Conservation (phyloP, 1,284 basidiomycete genomes). For the Fomitopsis pinicola region DNA sequence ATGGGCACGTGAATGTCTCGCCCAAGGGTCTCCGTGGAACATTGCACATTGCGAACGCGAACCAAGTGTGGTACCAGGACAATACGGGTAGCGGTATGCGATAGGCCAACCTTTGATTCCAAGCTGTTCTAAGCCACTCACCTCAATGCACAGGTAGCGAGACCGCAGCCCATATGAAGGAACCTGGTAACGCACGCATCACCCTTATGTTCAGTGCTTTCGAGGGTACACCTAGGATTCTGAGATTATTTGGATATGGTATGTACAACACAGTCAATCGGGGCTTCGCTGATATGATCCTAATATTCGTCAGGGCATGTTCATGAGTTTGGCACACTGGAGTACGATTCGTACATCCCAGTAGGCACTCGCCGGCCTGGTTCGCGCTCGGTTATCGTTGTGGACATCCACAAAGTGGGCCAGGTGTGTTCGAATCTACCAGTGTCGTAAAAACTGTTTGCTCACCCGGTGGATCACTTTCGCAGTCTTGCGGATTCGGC, state of each 20-base stretch:
- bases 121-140: neutral
- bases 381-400: slow-evolving; percentile 46
- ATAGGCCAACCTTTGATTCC: neutral
- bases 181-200: slow-evolving; percentile 45
- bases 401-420: slow-evolving; percentile 49
- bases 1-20: slow-evolving; percentile 52
- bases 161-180: slow-evolving; percentile 53
- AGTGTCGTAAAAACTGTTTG: neutral
- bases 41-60: slow-evolving; percentile 43
- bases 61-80: slow-evolving; percentile 54
- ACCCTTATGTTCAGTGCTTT: slow-evolving; percentile 54
- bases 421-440: slow-evolving; percentile 35
- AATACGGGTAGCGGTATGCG: slow-evolving; percentile 47
- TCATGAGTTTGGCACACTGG: slow-evolving; percentile 49
- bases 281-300: neutral
- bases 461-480: neutral
- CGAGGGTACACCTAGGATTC: slow-evolving; percentile 48
- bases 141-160: slow-evolving; percentile 36
- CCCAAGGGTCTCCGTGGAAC: slow-evolving; percentile 47
- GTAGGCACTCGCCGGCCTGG: slow-evolving; percentile 41
- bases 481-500: slow-evolving; percentile 50
- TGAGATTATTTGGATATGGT: slow-evolving; percentile 50
- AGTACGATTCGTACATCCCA: slow-evolving; percentile 43
- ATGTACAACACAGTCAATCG: slow-evolving; percentile 18
- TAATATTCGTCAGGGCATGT: slow-evolving; percentile 33